phyloP scores from a whole-genome alignment of 306 rosid species.

The Rosa chinensis region DNA sequence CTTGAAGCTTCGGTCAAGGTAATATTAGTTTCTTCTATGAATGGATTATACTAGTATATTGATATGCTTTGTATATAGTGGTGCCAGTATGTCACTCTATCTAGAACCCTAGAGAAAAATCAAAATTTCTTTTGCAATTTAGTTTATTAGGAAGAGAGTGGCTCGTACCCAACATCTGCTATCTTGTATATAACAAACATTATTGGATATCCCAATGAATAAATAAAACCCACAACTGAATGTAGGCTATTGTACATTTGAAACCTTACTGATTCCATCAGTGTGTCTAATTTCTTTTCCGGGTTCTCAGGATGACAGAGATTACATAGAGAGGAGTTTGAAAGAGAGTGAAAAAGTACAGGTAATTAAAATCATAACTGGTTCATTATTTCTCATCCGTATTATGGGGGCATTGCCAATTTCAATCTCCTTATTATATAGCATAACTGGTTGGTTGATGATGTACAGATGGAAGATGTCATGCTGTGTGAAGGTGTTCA shows the following conservation, averaged over 20 bases:
- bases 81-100: neutral
- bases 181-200: neutral
- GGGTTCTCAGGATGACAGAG: conserved; percentile 53
- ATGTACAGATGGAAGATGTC: conserved; percentile 70
- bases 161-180: neutral
- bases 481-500: conserved; percentile 80
- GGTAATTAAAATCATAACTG: conserved; percentile 41
- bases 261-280: neutral
- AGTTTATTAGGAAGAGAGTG: neutral
- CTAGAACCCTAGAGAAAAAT: neutral
- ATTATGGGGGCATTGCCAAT: neutral
- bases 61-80: neutral
- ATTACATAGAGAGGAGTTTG: conserved; percentile 63
- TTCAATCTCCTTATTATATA: neutral
- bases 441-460: conserved; percentile 13
- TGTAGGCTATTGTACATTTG: neutral
- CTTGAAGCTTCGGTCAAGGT: conserved; percentile 77
- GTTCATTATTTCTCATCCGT: neutral
- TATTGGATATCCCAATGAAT: no score
- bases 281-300: neutral
- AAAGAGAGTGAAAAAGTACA: conserved; percentile 82
- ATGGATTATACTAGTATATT: neutral
- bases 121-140: neutral
- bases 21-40: conserved; percentile 26
- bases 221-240: no score